phyloP scores from a whole-genome alignment of 371 early-diverging fungal genomes.

The Syncephalastrum racemosum region DNA sequence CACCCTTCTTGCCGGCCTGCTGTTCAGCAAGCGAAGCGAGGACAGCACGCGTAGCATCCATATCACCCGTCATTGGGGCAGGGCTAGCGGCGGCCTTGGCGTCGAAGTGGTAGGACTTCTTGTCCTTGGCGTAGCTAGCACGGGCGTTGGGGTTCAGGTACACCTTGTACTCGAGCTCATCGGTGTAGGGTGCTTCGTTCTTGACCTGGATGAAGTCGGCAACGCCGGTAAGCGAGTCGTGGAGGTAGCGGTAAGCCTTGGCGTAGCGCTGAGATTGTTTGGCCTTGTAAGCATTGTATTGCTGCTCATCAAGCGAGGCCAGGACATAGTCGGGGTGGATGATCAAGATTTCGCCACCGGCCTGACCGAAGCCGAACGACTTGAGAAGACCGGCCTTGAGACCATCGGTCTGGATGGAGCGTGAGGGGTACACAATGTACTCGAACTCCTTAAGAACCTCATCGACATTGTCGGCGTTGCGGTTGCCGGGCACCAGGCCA shows the following conservation, averaged over 20 bases:
- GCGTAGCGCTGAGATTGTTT: slow-evolving; percentile 78
- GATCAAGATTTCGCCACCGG: slow-evolving; percentile 90
- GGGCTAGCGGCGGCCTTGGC: slow-evolving; percentile 45
- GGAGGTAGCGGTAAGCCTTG: slow-evolving; percentile 89
- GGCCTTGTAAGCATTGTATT: slow-evolving; percentile 71
- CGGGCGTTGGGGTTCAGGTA: slow-evolving; percentile 93
- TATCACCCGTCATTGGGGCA: slow-evolving; percentile 46
- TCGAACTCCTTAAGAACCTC: slow-evolving; percentile 77
- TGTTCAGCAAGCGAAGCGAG: slow-evolving; percentile 56
- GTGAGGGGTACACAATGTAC: slow-evolving; percentile 85
- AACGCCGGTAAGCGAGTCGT: slow-evolving; percentile 88
- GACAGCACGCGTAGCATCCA: slow-evolving; percentile 62
- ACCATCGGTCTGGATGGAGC: slow-evolving; percentile 89
- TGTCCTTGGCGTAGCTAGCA: slow-evolving; percentile 74
- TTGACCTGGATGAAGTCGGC: slow-evolving; percentile 89
- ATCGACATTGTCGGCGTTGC: slow-evolving; percentile 95
- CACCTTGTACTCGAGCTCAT: slow-evolving; percentile 81
- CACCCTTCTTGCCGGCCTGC: slow-evolving; percentile 65
- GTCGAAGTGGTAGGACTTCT: slow-evolving; percentile 77
- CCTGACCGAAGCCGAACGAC: slow-evolving; percentile 97
- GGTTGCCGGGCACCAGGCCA: slow-evolving; percentile 93
- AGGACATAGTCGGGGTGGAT: slow-evolving; percentile 92
- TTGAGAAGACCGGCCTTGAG: slow-evolving; percentile 93
- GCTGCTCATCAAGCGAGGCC: slow-evolving; percentile 72
- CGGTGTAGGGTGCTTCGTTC: slow-evolving; percentile 85